phyloP scores from a whole-genome alignment of 2,329 filamentous ascomycete species.

The Conoideocrella luteorostrata region DNA sequence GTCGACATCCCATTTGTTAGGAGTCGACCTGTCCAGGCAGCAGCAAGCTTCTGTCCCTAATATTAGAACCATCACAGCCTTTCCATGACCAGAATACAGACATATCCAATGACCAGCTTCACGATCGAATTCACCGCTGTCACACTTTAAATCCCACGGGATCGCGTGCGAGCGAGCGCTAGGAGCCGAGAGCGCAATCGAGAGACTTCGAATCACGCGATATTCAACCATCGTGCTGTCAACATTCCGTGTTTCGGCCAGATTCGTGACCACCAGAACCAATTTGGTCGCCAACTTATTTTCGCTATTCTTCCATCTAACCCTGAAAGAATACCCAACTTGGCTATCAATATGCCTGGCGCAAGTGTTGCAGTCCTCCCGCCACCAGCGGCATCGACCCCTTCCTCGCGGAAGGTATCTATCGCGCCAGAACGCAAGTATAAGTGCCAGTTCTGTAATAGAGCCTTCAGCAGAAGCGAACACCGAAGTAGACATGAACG shows the following conservation, averaged over 20 bases:
- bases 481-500: constrained; percentile 95
- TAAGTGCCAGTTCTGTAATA: constrained; percentile 98
- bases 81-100: constrained; percentile 36
- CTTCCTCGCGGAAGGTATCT: constrained; percentile 68
- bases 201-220: constrained; percentile 34
- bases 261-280: constrained; percentile 14
- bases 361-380: constrained; percentile 60
- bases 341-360: constrained; percentile 57
- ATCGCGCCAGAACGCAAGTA: constrained; percentile 92
- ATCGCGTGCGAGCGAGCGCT: constrained; percentile 55
- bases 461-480: constrained; percentile 95
- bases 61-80: constrained; percentile 25
- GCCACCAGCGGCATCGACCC: constrained; percentile 59
- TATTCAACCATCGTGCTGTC: constrained; percentile 54
- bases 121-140: constrained; percentile 46
- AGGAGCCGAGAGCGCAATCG: constrained; percentile 28
- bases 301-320: constrained; percentile 17
- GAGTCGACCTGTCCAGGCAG: constrained; percentile 20
- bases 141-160: constrained; percentile 68
- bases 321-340: constrained; percentile 24
- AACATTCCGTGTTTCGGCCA: constrained; percentile 20
- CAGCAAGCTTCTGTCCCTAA: constrained; percentile 21
- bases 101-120: constrained; percentile 47
- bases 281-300: constrained; percentile 11
- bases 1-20: constrained; percentile 20